A percentile compares a stretch with the other conserved stretches of the same genome.
Conservation (phyloP, 176 grass and related monocot species). For the Aegilops longissima region DNA sequence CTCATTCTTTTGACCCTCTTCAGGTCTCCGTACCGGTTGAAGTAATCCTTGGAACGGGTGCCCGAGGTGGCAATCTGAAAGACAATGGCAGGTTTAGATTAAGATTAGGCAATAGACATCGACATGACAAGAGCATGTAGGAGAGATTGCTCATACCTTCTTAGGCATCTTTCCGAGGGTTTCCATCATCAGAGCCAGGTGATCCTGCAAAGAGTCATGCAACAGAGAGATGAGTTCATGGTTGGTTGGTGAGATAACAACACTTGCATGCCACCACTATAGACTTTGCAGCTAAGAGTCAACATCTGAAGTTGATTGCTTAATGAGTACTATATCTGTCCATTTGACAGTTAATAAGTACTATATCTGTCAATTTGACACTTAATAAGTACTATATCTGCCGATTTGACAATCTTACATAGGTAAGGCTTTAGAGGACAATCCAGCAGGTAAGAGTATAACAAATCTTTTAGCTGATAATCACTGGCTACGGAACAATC, state of each 20-base stretch:
- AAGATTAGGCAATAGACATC: not conserved
- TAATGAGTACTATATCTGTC: not conserved
- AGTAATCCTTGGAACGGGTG: conserved; percentile 73
- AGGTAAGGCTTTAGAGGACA: not conserved
- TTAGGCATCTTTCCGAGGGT: conserved; percentile 84
- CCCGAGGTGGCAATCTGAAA: conserved; percentile 70
- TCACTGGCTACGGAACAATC: not conserved
- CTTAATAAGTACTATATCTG: not conserved
- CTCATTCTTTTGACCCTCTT: conserved; percentile 74
- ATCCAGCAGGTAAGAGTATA: not conserved
- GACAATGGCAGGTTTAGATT: conserved; percentile 8
- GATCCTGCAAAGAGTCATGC: conserved; percentile 55
- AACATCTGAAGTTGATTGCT: conserved; percentile 12
- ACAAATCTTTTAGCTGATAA: not conserved
- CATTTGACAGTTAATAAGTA: not conserved
- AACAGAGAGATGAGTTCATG: not conserved
- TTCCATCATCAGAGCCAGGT: conserved; percentile 95
- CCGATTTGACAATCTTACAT: conserved; percentile 5
- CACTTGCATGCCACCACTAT: not conserved
- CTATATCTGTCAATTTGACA: not conserved
- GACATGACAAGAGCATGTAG: not conserved
- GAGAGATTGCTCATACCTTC: conserved; percentile 44
- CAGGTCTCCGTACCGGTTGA: conserved; percentile 76
- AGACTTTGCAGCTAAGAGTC: conserved; percentile 12
- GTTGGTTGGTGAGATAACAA: conserved; percentile 16